Conservation (phyloP, 2,329 filamentous ascomycete genomes). For the Bisporella sp. region DNA sequence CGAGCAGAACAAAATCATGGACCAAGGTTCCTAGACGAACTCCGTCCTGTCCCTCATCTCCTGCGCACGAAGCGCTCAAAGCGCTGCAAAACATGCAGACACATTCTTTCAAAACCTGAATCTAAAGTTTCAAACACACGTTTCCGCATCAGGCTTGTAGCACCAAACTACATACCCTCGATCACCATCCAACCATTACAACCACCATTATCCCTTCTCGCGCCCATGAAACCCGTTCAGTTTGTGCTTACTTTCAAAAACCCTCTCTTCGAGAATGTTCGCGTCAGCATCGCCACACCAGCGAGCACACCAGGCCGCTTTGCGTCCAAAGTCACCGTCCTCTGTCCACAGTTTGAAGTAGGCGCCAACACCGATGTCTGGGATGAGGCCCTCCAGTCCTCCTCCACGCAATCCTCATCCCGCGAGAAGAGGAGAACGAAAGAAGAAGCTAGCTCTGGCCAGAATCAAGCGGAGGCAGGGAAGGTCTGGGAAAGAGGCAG, state of each 20-base stretch:
- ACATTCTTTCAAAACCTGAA: slow-evolving; percentile 93
- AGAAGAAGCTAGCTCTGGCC: slow-evolving; percentile 29
- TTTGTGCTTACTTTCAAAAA: slow-evolving; percentile 89
- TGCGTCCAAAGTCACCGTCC: slow-evolving; percentile 74
- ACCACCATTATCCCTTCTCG: slow-evolving; percentile 16
- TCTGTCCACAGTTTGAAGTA: slow-evolving; percentile 91
- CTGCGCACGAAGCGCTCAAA: slow-evolving; percentile 91
- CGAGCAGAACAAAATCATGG: slow-evolving; percentile 39
- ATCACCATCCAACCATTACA: slow-evolving; percentile 64
- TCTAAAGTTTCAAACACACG: slow-evolving; percentile 81
- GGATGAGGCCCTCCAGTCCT: slow-evolving; percentile 70
- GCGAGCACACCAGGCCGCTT: slow-evolving; percentile 71
- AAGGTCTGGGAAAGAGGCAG: slow-evolving; percentile 94
- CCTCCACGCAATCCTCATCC: slow-evolving; percentile 32
- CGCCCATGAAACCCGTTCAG: slow-evolving; percentile 51
- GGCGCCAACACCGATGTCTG: slow-evolving; percentile 90
- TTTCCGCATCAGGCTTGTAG: slow-evolving; percentile 88
- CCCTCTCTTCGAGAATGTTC: slow-evolving; percentile 85
- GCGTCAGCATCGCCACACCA: slow-evolving; percentile 81
- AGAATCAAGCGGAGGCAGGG: slow-evolving; percentile 67
- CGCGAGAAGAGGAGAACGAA: slow-evolving; percentile 31
- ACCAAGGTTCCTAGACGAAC: slow-evolving; percentile 59
- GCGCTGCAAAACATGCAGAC: slow-evolving; percentile 84
- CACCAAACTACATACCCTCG: slow-evolving; percentile 79
- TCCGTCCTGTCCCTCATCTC: slow-evolving; percentile 75